Conservation (phyloP, 768 basidiomycete genomes). For the Rhizopogon sp. region DNA sequence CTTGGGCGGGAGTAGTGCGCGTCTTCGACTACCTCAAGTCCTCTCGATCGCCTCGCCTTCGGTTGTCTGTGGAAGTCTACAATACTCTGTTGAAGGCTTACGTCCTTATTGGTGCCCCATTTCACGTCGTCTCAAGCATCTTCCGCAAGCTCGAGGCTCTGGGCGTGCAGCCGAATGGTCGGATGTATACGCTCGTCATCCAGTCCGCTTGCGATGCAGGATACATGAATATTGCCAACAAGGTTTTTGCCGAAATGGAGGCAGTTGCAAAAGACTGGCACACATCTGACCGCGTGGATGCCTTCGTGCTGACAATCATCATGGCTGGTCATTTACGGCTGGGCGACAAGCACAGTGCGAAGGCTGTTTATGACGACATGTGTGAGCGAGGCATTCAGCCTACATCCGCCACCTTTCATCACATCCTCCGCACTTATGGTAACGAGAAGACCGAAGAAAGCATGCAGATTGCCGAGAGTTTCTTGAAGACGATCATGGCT, state of each 20-base stretch:
- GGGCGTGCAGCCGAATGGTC: slow-evolving; percentile 51
- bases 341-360: slow-evolving; percentile 51
- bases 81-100: slow-evolving; percentile 84
- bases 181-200: slow-evolving; percentile 70
- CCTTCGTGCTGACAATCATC: slow-evolving; percentile 67
- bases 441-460: slow-evolving; percentile 43
- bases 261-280: slow-evolving; percentile 29
- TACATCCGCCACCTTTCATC: slow-evolving; percentile 59
- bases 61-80: slow-evolving; percentile 56
- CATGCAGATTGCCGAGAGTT: slow-evolving; percentile 58
- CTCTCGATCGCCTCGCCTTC: slow-evolving; percentile 28
- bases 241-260: slow-evolving; percentile 70
- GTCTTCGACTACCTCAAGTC: slow-evolving; percentile 58
- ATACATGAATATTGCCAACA: slow-evolving; percentile 54
- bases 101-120: slow-evolving; percentile 76
- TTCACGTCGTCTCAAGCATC: slow-evolving; percentile 51
- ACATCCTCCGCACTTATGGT: slow-evolving; percentile 61
- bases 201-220: slow-evolving; percentile 78
- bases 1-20: slow-evolving; percentile 71
- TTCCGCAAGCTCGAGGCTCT: slow-evolving; percentile 51
- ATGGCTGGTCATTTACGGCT: slow-evolving; percentile 65
- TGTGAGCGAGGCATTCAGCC: slow-evolving; percentile 56
- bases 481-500: slow-evolving; percentile 48
- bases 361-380: slow-evolving; percentile 71
- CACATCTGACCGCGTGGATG: slow-evolving; percentile 39